Evolutionary conservation across 495 filamentous ascomycete genomes (phyloP).

Genomic region (Tuber umbilicatum): DNA sequence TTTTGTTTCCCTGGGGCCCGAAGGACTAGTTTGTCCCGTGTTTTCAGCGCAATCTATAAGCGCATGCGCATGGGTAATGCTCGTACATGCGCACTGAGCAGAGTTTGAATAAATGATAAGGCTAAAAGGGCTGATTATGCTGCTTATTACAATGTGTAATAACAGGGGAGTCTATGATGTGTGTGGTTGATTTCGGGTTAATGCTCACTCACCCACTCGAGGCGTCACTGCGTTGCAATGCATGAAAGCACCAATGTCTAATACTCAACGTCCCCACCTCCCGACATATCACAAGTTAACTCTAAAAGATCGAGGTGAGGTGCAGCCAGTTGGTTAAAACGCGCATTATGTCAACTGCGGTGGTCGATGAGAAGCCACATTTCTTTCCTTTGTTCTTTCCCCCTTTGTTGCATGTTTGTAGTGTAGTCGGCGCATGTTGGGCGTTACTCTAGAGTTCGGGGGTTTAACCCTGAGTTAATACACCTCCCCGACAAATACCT

Average conservation of each 20-base stretch:
- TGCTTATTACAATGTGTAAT: not conserved
- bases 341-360: not conserved
- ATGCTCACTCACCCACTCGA: not conserved
- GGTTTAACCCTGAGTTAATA: not conserved
- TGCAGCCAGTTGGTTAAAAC: not conserved
- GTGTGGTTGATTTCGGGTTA: not conserved
- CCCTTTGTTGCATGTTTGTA: not conserved
- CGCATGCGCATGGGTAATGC: not conserved
- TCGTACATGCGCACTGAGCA: not conserved
- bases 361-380: not conserved
- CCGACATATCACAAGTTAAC: not conserved
- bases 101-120: not conserved
- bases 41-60: not conserved
- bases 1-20: not conserved
- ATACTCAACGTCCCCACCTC: not conserved
- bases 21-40: not conserved
- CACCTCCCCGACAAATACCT: not conserved
- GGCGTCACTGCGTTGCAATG: not conserved
- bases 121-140: not conserved
- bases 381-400: not conserved
- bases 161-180: not conserved
- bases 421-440: not conserved
- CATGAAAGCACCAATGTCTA: not conserved
- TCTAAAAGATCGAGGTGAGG: not conserved
- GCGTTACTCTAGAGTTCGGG: not conserved